phyloP scores from a whole-genome alignment of 1,284 basidiomycete genomes.

The Cutaneotrichosporon arboriforme region DNA sequence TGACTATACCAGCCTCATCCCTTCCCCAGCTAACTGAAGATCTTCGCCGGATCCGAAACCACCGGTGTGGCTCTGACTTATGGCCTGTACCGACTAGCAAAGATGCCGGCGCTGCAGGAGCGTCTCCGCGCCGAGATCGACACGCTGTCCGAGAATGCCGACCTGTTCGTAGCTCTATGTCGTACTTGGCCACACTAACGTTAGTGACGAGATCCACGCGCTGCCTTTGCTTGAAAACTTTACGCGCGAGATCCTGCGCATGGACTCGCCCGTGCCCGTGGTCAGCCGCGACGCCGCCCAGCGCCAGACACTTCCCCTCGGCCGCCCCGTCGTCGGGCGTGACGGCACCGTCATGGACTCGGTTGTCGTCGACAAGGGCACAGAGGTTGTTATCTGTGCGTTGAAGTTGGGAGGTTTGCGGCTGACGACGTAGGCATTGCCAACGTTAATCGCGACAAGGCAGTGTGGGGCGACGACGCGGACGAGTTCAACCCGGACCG shows the following conservation, averaged over 20 bases:
- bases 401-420: no score
- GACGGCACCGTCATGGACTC: slow-evolving; percentile 49
- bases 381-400: slow-evolving; percentile 54
- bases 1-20: not conserved
- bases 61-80: slow-evolving; percentile 66
- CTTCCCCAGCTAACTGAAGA: slow-evolving; percentile 20
- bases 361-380: slow-evolving; percentile 58
- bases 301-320: slow-evolving; percentile 60
- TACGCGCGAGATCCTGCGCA: slow-evolving; percentile 61
- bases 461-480: slow-evolving; percentile 68
- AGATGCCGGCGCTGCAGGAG: slow-evolving; percentile 54
- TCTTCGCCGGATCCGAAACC: slow-evolving; percentile 65
- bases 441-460: slow-evolving; percentile 56
- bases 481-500: slow-evolving; percentile 53
- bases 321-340: slow-evolving; percentile 42
- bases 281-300: slow-evolving; percentile 47
- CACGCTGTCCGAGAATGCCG: slow-evolving; percentile 8
- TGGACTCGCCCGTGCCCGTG: slow-evolving; percentile 59
- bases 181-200: slow-evolving; percentile 8
- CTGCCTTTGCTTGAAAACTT: slow-evolving; percentile 59
- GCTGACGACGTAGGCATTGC: slow-evolving; percentile 24
- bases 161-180: not conserved
- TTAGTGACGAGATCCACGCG: slow-evolving; percentile 37
- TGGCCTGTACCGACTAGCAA: slow-evolving; percentile 63
- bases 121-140: slow-evolving; percentile 56